Evolutionary conservation across 441 rosid genomes (phyloP).

Genomic region (Gossypium trilobum): DNA sequence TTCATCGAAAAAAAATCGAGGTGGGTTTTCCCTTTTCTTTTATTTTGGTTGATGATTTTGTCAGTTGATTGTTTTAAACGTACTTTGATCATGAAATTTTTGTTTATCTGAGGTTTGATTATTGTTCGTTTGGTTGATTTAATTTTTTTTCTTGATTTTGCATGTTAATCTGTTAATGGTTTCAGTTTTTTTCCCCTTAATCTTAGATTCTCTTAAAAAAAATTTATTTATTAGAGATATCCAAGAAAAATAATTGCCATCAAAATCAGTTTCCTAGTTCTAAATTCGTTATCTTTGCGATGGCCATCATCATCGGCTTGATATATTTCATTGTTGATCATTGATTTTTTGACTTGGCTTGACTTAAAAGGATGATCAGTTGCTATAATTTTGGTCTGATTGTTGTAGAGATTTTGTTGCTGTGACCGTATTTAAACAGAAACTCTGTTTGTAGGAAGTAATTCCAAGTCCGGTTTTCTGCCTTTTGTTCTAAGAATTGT

Average conservation of each 20-base stretch:
- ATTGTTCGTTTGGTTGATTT: slow-evolving; percentile 14
- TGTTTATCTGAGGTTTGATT: slow-evolving; percentile 18
- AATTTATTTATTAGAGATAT: background rate
- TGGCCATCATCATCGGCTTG: background rate
- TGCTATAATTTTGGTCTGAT: background rate
- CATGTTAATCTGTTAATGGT: background rate
- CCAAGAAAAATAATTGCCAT: background rate
- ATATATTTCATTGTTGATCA: background rate
- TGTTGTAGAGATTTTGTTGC: background rate
- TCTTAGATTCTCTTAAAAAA: background rate
- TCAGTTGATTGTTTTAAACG: background rate
- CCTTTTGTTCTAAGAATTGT: background rate
- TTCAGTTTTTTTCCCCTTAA: background rate
- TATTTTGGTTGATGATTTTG: slow-evolving; percentile 7
- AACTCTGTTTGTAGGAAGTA: background rate
- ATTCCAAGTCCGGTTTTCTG: background rate
- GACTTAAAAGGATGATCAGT: background rate
- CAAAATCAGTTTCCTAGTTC: background rate
- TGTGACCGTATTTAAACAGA: background rate
- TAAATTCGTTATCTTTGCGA: background rate
- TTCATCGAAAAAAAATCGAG: slow-evolving; percentile 1
- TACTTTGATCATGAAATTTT: slow-evolving; percentile 9
- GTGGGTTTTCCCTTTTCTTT: background rate
- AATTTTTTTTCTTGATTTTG: slow-evolving; percentile 16
- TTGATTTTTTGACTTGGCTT: background rate